Evolutionary conservation across 2,329 filamentous ascomycete genomes (phyloP).

Genomic region (Venturia oleaginea): DNA sequence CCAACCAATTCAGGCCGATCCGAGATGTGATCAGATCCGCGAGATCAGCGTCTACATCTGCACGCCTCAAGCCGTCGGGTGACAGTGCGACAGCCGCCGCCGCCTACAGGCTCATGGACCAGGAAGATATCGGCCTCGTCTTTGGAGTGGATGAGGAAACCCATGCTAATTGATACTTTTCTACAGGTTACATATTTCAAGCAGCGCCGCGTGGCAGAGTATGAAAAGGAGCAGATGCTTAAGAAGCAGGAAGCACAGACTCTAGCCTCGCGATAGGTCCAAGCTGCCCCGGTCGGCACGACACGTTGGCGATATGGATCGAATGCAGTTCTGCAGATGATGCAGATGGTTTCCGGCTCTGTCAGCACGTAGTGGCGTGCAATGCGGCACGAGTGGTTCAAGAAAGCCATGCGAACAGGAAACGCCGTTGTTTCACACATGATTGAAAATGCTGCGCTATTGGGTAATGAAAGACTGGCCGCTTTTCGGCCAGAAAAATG

Average conservation of each 20-base stretch:
- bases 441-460: background rate
- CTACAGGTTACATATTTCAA: conserved; percentile 90
- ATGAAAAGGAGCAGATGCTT: conserved; percentile 72
- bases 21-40: background rate
- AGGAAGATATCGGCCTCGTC: background rate
- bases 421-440: background rate
- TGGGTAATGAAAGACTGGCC: background rate
- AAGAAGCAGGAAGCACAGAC: conserved; percentile 48
- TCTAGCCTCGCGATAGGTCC: conserved; percentile 7
- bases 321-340: background rate
- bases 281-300: background rate
- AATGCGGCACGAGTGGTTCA: background rate
- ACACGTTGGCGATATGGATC: background rate
- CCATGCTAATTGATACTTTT: background rate
- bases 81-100: background rate
- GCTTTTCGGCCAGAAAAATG: background rate
- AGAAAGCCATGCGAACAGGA: background rate
- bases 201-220: conserved; percentile 86
- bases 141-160: background rate
- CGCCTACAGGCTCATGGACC: background rate
- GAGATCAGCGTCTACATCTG: background rate
- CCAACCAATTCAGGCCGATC: background rate
- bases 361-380: background rate
- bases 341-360: background rate
- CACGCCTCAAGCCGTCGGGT: background rate